Base-by-base conservation (phyloP, 257 asterid genomes). In the Fraxinus cuspidata region DNA sequence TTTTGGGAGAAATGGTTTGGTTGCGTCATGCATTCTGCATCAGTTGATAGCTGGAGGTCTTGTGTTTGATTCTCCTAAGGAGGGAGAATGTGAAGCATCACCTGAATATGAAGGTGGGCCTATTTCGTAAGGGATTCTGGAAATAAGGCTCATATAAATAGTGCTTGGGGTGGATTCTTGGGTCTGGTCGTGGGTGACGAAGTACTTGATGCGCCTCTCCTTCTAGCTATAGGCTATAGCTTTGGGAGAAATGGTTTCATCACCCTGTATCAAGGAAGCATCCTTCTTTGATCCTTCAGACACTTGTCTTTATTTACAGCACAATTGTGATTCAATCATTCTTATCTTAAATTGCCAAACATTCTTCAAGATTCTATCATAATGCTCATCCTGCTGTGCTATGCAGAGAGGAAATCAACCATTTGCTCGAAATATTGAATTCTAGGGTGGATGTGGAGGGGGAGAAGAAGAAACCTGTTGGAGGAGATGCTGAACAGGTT, bases 381-480 rank as follows among this genome's bases (percentile, higher is more conserved):
- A 27, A 63, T 27, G 69, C 40, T 64, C 71, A 64, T 38, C 78
- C 63, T 49, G 32, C 42, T 63, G 68, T 78, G 70, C 23, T 28
- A 69, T 86, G 88, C 82, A 94, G 98, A 89, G 97, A 86, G 77
- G 97, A 94, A 85, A 82, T 90, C 74, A 73, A 71, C 74, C 90
- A 79, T 83, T 87, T 94, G 89, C 75, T 84, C 75, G 93, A 85
- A 77, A 84, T 94, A 84, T 79, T 94, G 67, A 87, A 80, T 66
- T 87, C 96, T n/a, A 85, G 86, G 79, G 85, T 77, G 77, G 85
- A 82, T 34, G 75, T 70, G 34, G 89, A 87, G 70, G 64, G 40
- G 77, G 91, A 81, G 80, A 83, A 82, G 76, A 84, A 53, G 78
- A 85, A 78, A 34, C 78, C 81, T 66, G 78, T 78, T 78, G 88